Base-by-base conservation (phyloP, 495 filamentous ascomycete genomes). In the Penicillium paxilli region DNA sequence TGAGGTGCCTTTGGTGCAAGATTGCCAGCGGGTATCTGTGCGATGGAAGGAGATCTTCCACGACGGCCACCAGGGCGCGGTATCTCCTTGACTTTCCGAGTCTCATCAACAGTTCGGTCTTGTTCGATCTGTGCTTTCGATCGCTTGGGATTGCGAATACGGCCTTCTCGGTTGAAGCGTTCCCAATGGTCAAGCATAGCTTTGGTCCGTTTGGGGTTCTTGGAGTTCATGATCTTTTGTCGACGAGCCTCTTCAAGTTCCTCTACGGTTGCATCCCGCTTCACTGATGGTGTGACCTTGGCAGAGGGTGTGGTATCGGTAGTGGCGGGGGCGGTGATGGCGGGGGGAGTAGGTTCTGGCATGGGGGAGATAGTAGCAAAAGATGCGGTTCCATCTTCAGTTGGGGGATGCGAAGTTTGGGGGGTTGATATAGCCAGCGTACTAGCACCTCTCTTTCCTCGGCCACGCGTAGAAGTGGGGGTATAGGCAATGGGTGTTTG, bases 181-280 rank as follows among this genome's bases (percentile, higher is more conserved):
- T 67, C 68, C 75, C 75, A 78, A 54, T 78, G 75, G 49, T 78
- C 74, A 26, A 78, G 65, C 77, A 78, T 78, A 10, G 76, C 76
- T 49, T 76, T 71, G 10, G 74, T 75, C 6, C 77, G 67, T 45
- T 76, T 75, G 2, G 77, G 74, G 50, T 80, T 77, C 64, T 79
- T 80, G 19, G 74, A 76, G 47, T 77, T 77, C 37, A 63, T 59
- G 35, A 76, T 75, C 55, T 74, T 72, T 32, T 70, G 55, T 2
- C 68, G 65, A 20, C 70, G 69, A 12, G 64, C 67, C 24, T 70
- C 54, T 33, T 73, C 74, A 2, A 62, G 60, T 14, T 70, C 60
- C 33, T 75, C 73, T 0, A 25, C 35, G 12, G 61, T 60, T 22
- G 51, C 37, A 21, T 55, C 59, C 23, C 47, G 47, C 51, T 54